Base-by-base conservation (phyloP, 768 basidiomycete genomes). In the Suillus discolor region DNA sequence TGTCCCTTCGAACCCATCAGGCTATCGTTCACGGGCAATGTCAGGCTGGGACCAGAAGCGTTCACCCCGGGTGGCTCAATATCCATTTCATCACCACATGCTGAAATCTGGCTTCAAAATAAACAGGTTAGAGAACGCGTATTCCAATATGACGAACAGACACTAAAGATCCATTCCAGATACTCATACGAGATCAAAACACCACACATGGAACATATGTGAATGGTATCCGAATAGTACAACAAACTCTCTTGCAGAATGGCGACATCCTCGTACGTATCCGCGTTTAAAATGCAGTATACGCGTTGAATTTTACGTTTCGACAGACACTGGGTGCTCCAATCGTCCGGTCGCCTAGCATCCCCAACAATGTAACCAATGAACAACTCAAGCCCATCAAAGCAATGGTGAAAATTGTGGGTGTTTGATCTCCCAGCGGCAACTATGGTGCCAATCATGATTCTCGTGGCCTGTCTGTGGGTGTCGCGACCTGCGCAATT, bases 141-240 rank as follows among this genome's bases (percentile, higher is more conserved):
- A 42, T 57, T 42, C 69, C 36, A 39, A 28, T 45, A 28, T 45
- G 44, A 38, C n/a, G n/a, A 25, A 53, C 28, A 11, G 49, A 63
- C 39, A 23, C 62, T 75, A 44, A 76, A 31, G 49, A 38, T 64
- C 28, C 15, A 44, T 51, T 18, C 18, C 65, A 86, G 84, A 71
- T 84, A 18, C 81, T 78, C 63, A 80, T 86, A 62, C 79, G 80
- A 45, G 85, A 86, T 70, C 76, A 82, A 53, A 78, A 80, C 20
- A 79, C 83, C 7, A 69, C 79, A 8, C 81, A 83, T 62, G 84
- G 85, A 13, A 86, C 85, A 39, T 83, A 76, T 67, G 74, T 86
- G 60, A 86, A 85, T 65, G 81, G 80, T 38, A 64, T 75, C 63
- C 78, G 76, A 66, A 77, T 85, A 66, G 74, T 74, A 23, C 71